Base-by-base conservation (phyloP, 305 asterid genomes). In the Plantago rigida region DNA sequence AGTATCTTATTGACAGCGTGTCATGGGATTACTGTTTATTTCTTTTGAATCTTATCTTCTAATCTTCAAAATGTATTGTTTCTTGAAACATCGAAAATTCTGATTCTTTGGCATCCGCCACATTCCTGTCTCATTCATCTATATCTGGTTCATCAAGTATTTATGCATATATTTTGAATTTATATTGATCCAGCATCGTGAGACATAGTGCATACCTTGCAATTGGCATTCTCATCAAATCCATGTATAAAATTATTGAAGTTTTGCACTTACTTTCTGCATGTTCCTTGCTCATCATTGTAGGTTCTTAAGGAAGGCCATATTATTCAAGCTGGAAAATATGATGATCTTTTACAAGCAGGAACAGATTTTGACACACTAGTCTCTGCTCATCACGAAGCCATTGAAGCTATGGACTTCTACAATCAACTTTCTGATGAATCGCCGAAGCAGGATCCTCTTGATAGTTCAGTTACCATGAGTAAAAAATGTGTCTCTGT, bases 381-480 rank as follows among this genome's bases (percentile, higher is more conserved):
- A 74, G 95, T 93, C 63, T 85, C 85, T 53, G 99, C 99, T 62
- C 99, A 93, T 72, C 87, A 89, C 29, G 99, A 93, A 73, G 97
- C 99, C 67, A 89, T 93, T 71, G 97, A 84, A 77, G 94, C 99
- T 52, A 89, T 93, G 94, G 99, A 89, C 58, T 69, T 89, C 61
- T 67, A 84, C 67, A 77, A 70, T 63, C 92, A 77, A 57, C 72
- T 76, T 59, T 68, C 81, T 60, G 89, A 82, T 64, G 96, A 87
- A 46, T 65, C 77, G 3, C 92, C 82, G 50, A 79, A 72, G 63
- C 69, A 51, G 51, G 87, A 80, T 63, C 82, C 79, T 51, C 80
- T 74, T 13, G 82, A 75, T 56, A 76, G 81, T 22, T 78, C 92
- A 36, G 71, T 74, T 64, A 55, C 73, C 77, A 78, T 72, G 86